These are phyloP conservation scores for Lichtheimia ornata DNA, from an alignment of 371 early-diverging fungal genomes.

Conservation along the genomic window DNA sequence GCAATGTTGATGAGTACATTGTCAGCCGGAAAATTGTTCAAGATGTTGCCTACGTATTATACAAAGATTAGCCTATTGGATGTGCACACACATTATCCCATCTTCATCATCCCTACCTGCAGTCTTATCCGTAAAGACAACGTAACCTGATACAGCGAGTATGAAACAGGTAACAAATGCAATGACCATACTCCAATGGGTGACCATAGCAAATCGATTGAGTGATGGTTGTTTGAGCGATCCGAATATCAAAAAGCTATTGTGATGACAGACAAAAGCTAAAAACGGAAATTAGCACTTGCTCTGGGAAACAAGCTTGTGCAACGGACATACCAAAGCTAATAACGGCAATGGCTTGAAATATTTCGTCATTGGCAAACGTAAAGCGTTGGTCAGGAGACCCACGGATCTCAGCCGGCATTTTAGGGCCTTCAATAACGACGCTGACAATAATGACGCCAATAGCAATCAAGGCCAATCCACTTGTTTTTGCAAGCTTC, in stretches of 20 bases:
- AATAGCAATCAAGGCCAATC: constrained; percentile 75
- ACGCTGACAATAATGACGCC: constrained; percentile 74
- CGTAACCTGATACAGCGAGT: constrained; percentile 67
- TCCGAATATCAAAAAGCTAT: constrained; percentile 78
- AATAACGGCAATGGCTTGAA: constrained; percentile 81
- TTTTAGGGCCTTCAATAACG: constrained; percentile 69
- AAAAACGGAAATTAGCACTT: background rate
- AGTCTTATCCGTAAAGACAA: constrained; percentile 75
- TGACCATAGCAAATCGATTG: constrained; percentile 73
- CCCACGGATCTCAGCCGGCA: constrained; percentile 54
- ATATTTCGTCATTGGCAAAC: constrained; percentile 59
- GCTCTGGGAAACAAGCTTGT: too few relatives aligned
- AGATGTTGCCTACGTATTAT: constrained; percentile 47
- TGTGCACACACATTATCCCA: too few relatives aligned
- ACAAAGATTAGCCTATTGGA: too few relatives aligned
- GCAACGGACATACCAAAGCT: constrained; percentile 65
- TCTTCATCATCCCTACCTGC: too few relatives aligned
- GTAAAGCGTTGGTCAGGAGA: constrained; percentile 46
- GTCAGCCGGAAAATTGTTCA: constrained; percentile 79
- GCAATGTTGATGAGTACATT: constrained; percentile 76
- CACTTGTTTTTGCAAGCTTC: constrained; percentile 78
- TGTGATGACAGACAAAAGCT: constrained; percentile 89
- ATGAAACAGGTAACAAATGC: constrained; percentile 70
- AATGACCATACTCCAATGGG: constrained; percentile 70
- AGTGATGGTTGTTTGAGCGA: constrained; percentile 72